A percentile compares a stretch with the other conserved stretches of the same genome.
Conservation (phyloP, 345 rosid species). For the Salix udensis region DNA sequence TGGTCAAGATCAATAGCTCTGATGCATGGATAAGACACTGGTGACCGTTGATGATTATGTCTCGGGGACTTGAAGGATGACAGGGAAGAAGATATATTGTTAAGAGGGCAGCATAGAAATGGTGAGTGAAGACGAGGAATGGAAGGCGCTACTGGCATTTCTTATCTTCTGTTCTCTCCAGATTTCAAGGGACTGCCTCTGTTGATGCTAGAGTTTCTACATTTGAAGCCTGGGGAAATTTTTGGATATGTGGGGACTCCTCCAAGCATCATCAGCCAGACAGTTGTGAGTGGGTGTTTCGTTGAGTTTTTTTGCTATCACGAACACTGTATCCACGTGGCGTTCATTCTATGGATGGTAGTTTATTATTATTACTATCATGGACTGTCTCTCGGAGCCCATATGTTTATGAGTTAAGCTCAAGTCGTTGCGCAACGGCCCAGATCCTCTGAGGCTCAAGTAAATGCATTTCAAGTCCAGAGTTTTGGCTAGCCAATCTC, state of each 20-base stretch:
- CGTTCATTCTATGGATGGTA: neutral
- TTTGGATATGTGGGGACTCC: constrained; percentile 28
- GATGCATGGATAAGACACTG: constrained; percentile 49
- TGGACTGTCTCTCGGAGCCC: neutral
- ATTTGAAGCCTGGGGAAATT: neutral
- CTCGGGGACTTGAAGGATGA: constrained; percentile 22
- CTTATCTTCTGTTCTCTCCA: neutral
- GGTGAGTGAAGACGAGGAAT: constrained; percentile 56
- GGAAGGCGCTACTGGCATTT: constrained; percentile 49
- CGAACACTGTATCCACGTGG: constrained; percentile 5
- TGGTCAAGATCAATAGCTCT: constrained; percentile 72
- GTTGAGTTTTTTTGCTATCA: neutral
- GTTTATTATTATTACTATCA: neutral
- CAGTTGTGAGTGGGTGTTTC: neutral
- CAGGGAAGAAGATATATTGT: constrained; percentile 18
- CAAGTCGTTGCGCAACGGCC: neutral
- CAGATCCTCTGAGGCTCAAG: neutral
- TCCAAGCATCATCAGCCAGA: constrained; percentile 27
- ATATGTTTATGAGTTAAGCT: neutral
- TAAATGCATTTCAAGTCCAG: neutral
- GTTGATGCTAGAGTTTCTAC: neutral
- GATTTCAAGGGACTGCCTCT: neutral
- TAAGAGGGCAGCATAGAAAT: constrained; percentile 48
- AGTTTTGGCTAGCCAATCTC: neutral
- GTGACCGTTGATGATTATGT: constrained; percentile 37